Evolutionary conservation across 2,329 filamentous ascomycete genomes (phyloP).

Genomic region (Byssothecium circinans): DNA sequence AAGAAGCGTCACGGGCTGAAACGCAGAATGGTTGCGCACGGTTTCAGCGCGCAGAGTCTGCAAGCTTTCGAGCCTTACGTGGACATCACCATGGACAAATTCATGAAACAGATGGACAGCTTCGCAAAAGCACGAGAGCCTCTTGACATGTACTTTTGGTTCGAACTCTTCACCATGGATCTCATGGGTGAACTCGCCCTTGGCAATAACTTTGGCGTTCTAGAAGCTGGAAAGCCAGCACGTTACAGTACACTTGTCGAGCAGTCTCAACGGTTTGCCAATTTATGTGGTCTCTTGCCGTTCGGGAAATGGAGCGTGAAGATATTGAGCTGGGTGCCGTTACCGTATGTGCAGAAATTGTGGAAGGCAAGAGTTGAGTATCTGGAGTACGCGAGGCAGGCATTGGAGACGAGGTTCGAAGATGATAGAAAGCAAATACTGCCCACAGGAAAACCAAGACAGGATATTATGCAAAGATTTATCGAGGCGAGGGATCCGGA

Average conservation of each 20-base stretch:
- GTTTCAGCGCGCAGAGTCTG: slow-evolving; percentile 14
- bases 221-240: slow-evolving; percentile 15
- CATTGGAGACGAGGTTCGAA: slow-evolving; percentile 14
- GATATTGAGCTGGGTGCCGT: slow-evolving; percentile 15
- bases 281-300: slow-evolving; percentile 13
- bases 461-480: slow-evolving; percentile 21
- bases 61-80: slow-evolving; percentile 17
- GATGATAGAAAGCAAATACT: slow-evolving; percentile 9
- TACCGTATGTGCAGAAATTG: slow-evolving; percentile 14
- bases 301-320: slow-evolving; percentile 15
- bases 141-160: slow-evolving; percentile 23
- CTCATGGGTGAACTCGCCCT: slow-evolving; percentile 18
- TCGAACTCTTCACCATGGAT: slow-evolving; percentile 21
- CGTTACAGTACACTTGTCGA: slow-evolving; percentile 16
- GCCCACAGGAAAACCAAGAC: slow-evolving; percentile 13
- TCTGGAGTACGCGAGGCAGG: slow-evolving; percentile 14
- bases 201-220: slow-evolving; percentile 15
- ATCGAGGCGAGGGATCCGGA: slow-evolving; percentile 18
- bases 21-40: slow-evolving; percentile 19
- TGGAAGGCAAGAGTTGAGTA: slow-evolving; percentile 15
- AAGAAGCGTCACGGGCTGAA: slow-evolving; percentile 19
- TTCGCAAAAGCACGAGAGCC: slow-evolving; percentile 10
- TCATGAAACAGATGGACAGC: slow-evolving; percentile 16
- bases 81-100: slow-evolving; percentile 13
- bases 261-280: slow-evolving; percentile 14